These are phyloP conservation scores for Solanum medicagineum DNA, from an alignment of 257 asterid genomes.

Conservation along the genomic window DNA sequence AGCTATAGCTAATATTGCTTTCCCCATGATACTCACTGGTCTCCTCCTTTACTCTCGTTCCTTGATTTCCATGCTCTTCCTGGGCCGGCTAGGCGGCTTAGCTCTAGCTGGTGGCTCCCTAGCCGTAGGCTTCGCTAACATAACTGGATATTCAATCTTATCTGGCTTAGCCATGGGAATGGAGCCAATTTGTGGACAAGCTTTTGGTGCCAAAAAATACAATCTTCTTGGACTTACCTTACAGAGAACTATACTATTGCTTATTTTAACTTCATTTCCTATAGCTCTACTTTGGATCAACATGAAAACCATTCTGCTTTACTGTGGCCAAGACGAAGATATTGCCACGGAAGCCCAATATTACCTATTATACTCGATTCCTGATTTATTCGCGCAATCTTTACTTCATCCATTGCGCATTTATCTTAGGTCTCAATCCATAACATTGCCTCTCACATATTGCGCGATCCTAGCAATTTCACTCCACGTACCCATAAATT, in stretches of 20 bases:
- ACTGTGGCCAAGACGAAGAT: conserved; percentile 18
- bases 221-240: conserved; percentile 9
- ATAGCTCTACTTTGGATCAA: conserved; percentile 10
- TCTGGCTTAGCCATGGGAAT: conserved; percentile 25
- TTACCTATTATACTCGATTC: conserved; percentile 10
- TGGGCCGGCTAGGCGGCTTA: conserved; percentile 10
- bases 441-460: conserved; percentile 17
- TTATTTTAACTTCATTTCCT: conserved; percentile 8
- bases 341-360: conserved; percentile 18
- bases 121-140: conserved; percentile 15
- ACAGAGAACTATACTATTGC: conserved; percentile 4
- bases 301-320: conserved; percentile 3
- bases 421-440: conserved; percentile 20
- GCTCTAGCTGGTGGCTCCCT: conserved; percentile 17
- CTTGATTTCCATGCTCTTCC: conserved; percentile 20
- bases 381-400: conserved; percentile 18
- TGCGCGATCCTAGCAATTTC: conserved; percentile 9
- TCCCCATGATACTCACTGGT: conserved; percentile 17
- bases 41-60: conserved; percentile 19
- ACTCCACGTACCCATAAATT: conserved; percentile 14
- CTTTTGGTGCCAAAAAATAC: conserved; percentile 20
- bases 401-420: conserved; percentile 17
- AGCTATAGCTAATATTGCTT: conserved; percentile 16
- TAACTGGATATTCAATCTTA: conserved; percentile 15
- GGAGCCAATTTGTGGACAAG: conserved; percentile 25